These are phyloP conservation scores for Rhizophora apiculata DNA, from an alignment of 345 rosid genomes.

Conservation along the genomic window DNA sequence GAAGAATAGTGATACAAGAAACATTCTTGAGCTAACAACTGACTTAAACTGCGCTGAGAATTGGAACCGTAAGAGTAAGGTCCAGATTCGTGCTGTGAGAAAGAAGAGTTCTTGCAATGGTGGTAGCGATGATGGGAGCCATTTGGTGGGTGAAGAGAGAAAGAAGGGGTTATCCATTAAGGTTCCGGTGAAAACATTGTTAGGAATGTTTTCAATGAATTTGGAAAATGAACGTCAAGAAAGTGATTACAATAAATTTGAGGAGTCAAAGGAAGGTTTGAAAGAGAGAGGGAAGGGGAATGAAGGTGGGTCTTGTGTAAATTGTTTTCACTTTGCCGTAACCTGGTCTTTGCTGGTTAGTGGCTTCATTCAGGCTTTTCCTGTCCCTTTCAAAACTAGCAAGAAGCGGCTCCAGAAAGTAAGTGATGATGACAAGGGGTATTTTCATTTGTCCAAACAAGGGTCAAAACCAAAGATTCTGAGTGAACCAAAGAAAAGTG, in stretches of 20 bases:
- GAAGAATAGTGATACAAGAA: conserved; percentile 30
- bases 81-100: conserved; percentile 30
- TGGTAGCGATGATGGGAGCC: conserved; percentile 19
- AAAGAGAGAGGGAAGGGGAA: conserved; percentile 37
- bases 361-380: conserved; percentile 66
- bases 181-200: conserved; percentile 48
- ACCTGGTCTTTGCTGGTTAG: conserved; percentile 71
- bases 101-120: conserved; percentile 30
- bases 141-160: conserved; percentile 45
- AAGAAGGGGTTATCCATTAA: conserved; percentile 53
- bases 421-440: conserved; percentile 36
- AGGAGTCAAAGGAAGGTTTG: conserved; percentile 27
- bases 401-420: conserved; percentile 49
- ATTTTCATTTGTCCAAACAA: conserved; percentile 24
- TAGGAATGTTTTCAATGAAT: conserved; percentile 50
- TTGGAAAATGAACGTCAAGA: conserved; percentile 22
- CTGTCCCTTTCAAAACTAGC: conserved; percentile 48
- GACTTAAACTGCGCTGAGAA: conserved; percentile 32
- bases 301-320: conserved; percentile 55
- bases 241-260: conserved; percentile 22
- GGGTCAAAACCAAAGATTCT: conserved; percentile 30
- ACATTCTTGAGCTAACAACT: conserved; percentile 22
- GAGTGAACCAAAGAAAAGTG: conserved; percentile 28
- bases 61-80: conserved; percentile 14
- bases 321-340: conserved; percentile 71